Evolutionary conservation across 2,329 filamentous ascomycete species (phyloP), one percentile per base, ranked within the genome.

Genomic region (Ophiosphaerella herpotricha): DNA sequence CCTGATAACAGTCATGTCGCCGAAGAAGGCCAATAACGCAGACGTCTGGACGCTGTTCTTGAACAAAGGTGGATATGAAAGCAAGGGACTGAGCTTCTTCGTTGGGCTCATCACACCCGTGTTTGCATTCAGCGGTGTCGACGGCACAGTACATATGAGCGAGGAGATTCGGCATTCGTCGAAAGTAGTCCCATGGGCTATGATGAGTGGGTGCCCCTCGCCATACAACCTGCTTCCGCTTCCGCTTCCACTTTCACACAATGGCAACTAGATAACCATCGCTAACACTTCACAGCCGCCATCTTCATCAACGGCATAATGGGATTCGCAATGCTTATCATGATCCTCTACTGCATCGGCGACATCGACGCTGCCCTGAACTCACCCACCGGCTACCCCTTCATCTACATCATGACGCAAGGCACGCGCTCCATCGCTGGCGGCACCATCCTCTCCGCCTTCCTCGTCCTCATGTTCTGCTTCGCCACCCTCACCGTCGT

Each of bases 41-140:
- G 70, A 74, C 1, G 77, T 79, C 0, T 78, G 80, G 49, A 70
- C 73, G 3, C 48, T 70, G 1, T 80, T 79, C 50, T 59, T 67
- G 16, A 79, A 80, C 48, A 47, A 60, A 12, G 77, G 77, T 0
- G 72, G 66, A 3, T 81, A 75, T 67, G 43, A 54, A 32, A 75
- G 58, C 36, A 66, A 67, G 32, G 61, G 73, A 0, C 52, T 76
- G 5, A 68, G 74, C 0, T 76, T 73, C 52, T 61, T 76, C 31
- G 72, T 78, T 12, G 75, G 75, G 5, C 39, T 71, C 2, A 57
- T 55, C 16, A 56, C 58, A 11, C 52, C 52, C 35, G 53, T 63
- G 5, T 61, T 63, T 44, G 54, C 63, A 4, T 70, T 70, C 35
- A 49, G 53, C 18, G 66, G 57, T 9, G 47, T 45, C 11, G 51